These are phyloP conservation scores for Alternaria conjuncta DNA, from an alignment of 2,329 filamentous ascomycete genomes.

Conservation along the genomic window DNA sequence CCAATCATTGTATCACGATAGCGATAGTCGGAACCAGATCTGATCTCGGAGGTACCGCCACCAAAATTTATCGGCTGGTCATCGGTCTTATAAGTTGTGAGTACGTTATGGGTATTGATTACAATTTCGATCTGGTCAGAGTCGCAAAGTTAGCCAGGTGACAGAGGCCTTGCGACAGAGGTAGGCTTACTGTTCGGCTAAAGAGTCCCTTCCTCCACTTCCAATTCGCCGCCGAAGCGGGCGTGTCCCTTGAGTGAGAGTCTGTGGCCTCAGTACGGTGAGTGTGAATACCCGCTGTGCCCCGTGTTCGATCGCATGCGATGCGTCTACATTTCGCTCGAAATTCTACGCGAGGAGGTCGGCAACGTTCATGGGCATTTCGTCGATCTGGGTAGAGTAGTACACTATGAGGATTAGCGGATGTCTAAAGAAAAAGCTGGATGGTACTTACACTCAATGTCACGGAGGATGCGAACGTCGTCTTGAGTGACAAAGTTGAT, in stretches of 20 bases:
- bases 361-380: slow-evolving; percentile 93
- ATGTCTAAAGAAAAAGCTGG: background rate
- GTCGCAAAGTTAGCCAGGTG: slow-evolving; percentile 2
- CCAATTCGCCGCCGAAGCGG: slow-evolving; percentile 25
- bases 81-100: background rate
- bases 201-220: slow-evolving; percentile 46
- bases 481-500: slow-evolving; percentile 99
- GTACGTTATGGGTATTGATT: slow-evolving; percentile 5
- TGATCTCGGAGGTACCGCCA: background rate
- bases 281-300: background rate
- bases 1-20: background rate
- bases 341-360: slow-evolving; percentile 39
- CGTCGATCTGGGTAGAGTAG: slow-evolving; percentile 95
- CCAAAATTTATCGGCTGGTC: background rate
- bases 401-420: slow-evolving; percentile 68
- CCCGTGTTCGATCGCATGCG: background rate
- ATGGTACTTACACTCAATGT: slow-evolving; percentile 79
- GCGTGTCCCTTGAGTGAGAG: slow-evolving; percentile 9
- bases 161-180: background rate
- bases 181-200: slow-evolving; percentile 38
- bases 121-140: slow-evolving; percentile 12
- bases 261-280: background rate
- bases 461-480: slow-evolving; percentile 94
- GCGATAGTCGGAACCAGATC: background rate
- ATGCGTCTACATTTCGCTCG: background rate